Evolutionary conservation across 345 rosid genomes (phyloP).

Genomic region (Citrus mangshanensis): DNA sequence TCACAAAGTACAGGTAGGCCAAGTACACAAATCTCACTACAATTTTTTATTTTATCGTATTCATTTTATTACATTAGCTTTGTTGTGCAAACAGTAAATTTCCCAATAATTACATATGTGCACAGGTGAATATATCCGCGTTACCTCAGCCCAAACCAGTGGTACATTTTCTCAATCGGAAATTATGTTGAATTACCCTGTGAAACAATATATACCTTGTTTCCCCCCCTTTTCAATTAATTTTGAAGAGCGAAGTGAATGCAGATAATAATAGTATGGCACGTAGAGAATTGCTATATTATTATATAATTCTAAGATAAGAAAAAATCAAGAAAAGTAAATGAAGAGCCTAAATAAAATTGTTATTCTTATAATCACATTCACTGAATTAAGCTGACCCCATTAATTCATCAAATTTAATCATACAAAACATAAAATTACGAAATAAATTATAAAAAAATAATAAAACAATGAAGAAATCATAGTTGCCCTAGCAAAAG

Average conservation of each 20-base stretch:
- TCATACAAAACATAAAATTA: background rate
- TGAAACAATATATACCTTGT: no score
- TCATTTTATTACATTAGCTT: no score
- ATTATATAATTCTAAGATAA: background rate
- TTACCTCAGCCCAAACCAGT: background rate
- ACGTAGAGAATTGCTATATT: background rate
- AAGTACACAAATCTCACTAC: no score
- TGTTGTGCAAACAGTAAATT: no score
- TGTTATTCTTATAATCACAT: background rate
- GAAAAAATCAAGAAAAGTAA: background rate
- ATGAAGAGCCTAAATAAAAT: background rate
- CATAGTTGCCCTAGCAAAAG: slow-evolving; percentile 33
- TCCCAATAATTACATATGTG: background rate
- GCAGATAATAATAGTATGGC: background rate
- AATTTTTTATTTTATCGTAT: no score
- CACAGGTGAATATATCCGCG: background rate
- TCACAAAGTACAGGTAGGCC: background rate
- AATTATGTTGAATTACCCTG: no score
- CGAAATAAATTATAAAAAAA: background rate
- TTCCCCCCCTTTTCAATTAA: no score
- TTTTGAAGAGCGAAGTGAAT: no score
- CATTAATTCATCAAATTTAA: background rate
- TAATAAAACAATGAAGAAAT: background rate
- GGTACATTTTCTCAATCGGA: background rate
- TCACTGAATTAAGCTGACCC: background rate